Percentiles rank a stretch among this genome's conserved stretches.
phyloP scores from a whole-genome alignment of 192 early-diverging fungal genomes.

The Cetraspora pellucida region DNA sequence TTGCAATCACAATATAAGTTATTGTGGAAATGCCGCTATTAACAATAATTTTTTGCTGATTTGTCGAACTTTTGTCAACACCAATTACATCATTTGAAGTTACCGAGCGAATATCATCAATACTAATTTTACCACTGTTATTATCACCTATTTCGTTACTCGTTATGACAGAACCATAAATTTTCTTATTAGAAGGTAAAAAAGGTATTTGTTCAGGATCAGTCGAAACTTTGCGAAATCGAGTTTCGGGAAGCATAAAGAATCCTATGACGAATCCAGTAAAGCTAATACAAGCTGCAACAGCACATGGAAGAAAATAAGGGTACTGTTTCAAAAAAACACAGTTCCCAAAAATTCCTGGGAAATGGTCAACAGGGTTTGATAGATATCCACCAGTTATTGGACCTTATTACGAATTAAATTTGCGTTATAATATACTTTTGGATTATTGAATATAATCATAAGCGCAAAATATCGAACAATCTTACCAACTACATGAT shows the following conservation, averaged over 20 bases:
- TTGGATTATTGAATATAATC: too few relatives aligned
- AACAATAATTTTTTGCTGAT: neutral
- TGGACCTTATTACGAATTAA: conserved; percentile 52
- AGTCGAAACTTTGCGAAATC: neutral
- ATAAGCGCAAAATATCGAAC: too few relatives aligned
- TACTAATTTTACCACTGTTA: neutral
- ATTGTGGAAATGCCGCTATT: conserved; percentile 34
- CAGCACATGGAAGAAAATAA: conserved; percentile 83
- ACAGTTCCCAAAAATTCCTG: conserved; percentile 58
- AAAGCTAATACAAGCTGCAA: conserved; percentile 62
- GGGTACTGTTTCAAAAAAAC: conserved; percentile 68
- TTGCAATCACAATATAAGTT: conserved; percentile 35
- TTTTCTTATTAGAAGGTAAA: neutral
- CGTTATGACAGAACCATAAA: too few relatives aligned
- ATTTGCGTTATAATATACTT: too few relatives aligned
- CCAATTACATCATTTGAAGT: too few relatives aligned
- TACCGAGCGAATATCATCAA: neutral
- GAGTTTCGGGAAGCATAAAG: conserved; percentile 47
- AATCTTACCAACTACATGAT: too few relatives aligned
- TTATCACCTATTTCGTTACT: neutral
- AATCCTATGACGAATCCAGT: conserved; percentile 67
- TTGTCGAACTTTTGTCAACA: neutral
- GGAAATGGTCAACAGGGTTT: conserved; percentile 71
- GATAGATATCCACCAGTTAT: conserved; percentile 81
- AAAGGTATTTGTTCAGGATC: neutral